Evolutionary conservation across 2,329 filamentous ascomycete species (phyloP).

Genomic region (Penicillium crustosum): DNA sequence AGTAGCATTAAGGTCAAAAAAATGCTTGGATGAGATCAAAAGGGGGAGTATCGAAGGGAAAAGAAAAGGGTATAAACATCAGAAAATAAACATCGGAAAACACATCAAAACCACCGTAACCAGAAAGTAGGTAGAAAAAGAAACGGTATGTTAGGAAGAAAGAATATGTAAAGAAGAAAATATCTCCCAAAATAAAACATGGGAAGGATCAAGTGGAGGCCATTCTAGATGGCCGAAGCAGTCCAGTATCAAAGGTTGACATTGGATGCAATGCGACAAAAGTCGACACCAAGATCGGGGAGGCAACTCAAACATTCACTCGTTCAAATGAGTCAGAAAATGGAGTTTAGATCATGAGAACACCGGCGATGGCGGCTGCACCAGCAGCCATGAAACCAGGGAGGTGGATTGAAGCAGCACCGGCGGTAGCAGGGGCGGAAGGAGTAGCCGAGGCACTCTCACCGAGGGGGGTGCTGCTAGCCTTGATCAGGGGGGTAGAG

Average conservation of each 20-base stretch:
- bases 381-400: constrained; percentile 32
- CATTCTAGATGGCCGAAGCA: constrained; percentile 7
- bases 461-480: constrained; percentile 3
- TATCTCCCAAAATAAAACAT: neutral
- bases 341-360: constrained; percentile 34
- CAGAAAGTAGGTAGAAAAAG: neutral
- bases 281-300: constrained; percentile 9
- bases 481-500: constrained; percentile 22
- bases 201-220: constrained; percentile 2
- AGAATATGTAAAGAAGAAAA: constrained; percentile 6
- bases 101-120: constrained; percentile 8
- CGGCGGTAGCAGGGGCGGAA: constrained; percentile 19
- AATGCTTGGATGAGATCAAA: constrained; percentile 4
- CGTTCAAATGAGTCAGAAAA: neutral
- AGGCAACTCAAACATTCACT: neutral
- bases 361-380: constrained; percentile 33
- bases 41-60: neutral
- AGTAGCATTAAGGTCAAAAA: constrained; percentile 1
- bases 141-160: neutral
- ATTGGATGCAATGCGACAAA: constrained; percentile 1
- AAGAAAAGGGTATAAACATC: constrained; percentile 12
- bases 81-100: constrained; percentile 2
- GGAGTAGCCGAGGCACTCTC: neutral
- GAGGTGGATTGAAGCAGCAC: constrained; percentile 25
- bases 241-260: neutral